A percentile compares a stretch with the other conserved stretches of the same genome.
Evolutionary conservation across 192 early-diverging fungal genomes (phyloP).

Genomic region (Coemansia erecta): DNA sequence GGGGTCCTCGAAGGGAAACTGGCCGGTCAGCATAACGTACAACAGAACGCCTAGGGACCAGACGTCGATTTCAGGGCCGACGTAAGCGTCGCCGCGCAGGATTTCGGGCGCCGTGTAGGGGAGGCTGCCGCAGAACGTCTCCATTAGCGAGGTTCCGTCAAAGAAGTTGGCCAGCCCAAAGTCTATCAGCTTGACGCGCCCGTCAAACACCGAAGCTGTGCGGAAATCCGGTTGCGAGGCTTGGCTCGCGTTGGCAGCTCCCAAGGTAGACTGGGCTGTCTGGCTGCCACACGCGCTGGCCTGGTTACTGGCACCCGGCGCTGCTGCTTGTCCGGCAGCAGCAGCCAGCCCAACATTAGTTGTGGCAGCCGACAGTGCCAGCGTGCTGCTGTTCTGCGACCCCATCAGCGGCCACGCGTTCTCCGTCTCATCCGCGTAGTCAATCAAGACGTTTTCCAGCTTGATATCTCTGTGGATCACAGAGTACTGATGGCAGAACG

Average conservation of each 20-base stretch:
- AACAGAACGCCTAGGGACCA: conserved; percentile 94
- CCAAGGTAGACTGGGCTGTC: neutral
- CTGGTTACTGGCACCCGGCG: neutral
- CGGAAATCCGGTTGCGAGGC: neutral
- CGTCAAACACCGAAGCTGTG: conserved; percentile 29
- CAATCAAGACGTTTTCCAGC: conserved; percentile 81
- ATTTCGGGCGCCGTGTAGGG: conserved; percentile 91
- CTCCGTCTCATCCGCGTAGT: conserved; percentile 25
- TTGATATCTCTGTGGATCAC: conserved; percentile 90
- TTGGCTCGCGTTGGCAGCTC: neutral
- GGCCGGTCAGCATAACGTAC: conserved; percentile 79
- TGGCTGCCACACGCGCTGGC: neutral
- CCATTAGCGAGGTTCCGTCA: conserved; percentile 61
- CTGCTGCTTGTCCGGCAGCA: neutral
- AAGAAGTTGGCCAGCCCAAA: conserved; percentile 90
- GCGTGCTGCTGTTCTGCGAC: conserved; percentile 1
- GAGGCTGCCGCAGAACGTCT: conserved; percentile 91
- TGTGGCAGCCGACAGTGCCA: neutral
- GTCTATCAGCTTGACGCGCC: conserved; percentile 82
- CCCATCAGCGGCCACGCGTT: conserved; percentile 8
- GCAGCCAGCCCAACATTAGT: neutral
- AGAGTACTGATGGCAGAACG: conserved; percentile 63
- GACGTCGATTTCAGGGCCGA: conserved; percentile 91
- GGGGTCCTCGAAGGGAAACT: conserved; percentile 62
- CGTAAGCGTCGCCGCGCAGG: conserved; percentile 84